phyloP scores from a whole-genome alignment of 2,329 filamentous ascomycete species.

The Phialophora chinensis region DNA sequence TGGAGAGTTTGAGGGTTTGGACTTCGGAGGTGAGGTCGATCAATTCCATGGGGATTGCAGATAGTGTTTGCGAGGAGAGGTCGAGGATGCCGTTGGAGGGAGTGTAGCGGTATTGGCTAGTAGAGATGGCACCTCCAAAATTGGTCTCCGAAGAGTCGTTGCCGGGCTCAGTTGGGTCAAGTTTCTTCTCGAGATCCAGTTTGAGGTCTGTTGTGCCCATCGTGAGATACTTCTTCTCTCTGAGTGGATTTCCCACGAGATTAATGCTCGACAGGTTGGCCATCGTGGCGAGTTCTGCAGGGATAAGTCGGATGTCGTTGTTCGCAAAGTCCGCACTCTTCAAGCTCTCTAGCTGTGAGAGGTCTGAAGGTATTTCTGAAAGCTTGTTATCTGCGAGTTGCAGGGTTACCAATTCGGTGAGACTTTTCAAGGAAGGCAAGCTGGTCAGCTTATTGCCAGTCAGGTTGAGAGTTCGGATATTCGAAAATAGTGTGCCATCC shows the following conservation, averaged over 20 bases:
- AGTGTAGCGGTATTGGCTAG: constrained; percentile 19
- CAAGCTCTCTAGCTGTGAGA: constrained; percentile 70
- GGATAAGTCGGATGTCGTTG: constrained; percentile 79
- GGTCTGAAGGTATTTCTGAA: constrained; percentile 74
- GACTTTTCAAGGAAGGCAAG: constrained; percentile 76
- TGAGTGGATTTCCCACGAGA: constrained; percentile 85
- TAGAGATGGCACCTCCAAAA: not conserved
- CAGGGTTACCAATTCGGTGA: constrained; percentile 70
- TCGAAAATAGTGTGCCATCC: constrained; percentile 62
- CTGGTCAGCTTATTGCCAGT: constrained; percentile 77
- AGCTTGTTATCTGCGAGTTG: constrained; percentile 83
- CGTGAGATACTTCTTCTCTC: constrained; percentile 83
- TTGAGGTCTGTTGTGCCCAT: constrained; percentile 63
- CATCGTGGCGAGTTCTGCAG: constrained; percentile 80
- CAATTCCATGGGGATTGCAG: constrained; percentile 61
- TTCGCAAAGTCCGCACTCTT: constrained; percentile 81
- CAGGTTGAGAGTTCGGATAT: constrained; percentile 74
- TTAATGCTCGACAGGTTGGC: constrained; percentile 74
- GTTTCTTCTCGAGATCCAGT: constrained; percentile 29
- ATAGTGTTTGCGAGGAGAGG: constrained; percentile 59
- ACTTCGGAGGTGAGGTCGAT: constrained; percentile 56
- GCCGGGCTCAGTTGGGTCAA: constrained; percentile 7
- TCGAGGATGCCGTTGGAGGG: constrained; percentile 61
- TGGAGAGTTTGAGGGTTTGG: constrained; percentile 64
- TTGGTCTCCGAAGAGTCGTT: not conserved